phyloP scores from a whole-genome alignment of 2,329 filamentous ascomycete genomes.

The Cryoendolithus antarcticus region DNA sequence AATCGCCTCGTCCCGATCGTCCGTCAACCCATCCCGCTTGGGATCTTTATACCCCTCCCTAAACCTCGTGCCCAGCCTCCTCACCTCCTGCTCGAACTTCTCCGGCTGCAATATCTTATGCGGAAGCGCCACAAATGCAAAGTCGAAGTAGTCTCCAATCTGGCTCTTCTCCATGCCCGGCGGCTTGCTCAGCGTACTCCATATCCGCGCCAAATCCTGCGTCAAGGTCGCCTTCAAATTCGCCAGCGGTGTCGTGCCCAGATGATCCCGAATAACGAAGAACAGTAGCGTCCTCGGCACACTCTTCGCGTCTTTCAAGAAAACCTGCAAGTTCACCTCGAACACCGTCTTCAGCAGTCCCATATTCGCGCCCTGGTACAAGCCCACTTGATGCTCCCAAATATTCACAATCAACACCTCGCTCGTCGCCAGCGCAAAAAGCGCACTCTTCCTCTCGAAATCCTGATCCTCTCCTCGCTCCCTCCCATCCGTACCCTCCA shows the following conservation, averaged over 20 bases:
- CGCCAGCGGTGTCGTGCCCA: conserved; percentile 77
- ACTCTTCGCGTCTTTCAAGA: conserved; percentile 89
- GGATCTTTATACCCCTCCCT: conserved; percentile 64
- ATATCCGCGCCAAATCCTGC: conserved; percentile 83
- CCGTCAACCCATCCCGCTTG: conserved; percentile 47
- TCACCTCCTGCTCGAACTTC: conserved; percentile 70
- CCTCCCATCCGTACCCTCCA: conserved; percentile 91
- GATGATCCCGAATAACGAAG: conserved; percentile 96
- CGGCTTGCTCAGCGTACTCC: conserved; percentile 86
- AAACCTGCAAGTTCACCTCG: conserved; percentile 93
- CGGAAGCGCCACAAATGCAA: conserved; percentile 87
- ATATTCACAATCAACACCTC: conserved; percentile 98
- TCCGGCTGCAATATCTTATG: conserved; percentile 96
- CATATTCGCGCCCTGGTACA: conserved; percentile 99
- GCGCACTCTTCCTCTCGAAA: conserved; percentile 94
- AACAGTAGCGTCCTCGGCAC: conserved; percentile 85
- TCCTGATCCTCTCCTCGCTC: conserved; percentile 97
- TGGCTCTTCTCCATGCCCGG: conserved; percentile 72
- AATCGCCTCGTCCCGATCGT: conserved; percentile 65
- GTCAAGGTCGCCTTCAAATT: conserved; percentile 85
- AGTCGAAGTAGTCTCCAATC: conserved; percentile 97
- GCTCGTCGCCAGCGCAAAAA: conserved; percentile 93
- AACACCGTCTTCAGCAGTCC: conserved; percentile 96
- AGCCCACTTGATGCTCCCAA: conserved; percentile 95
- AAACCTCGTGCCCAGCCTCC: conserved; percentile 70